These are phyloP conservation scores for Fraxinus cuspidata DNA, from an alignment of 257 asterid genomes.

Conservation along the genomic window DNA sequence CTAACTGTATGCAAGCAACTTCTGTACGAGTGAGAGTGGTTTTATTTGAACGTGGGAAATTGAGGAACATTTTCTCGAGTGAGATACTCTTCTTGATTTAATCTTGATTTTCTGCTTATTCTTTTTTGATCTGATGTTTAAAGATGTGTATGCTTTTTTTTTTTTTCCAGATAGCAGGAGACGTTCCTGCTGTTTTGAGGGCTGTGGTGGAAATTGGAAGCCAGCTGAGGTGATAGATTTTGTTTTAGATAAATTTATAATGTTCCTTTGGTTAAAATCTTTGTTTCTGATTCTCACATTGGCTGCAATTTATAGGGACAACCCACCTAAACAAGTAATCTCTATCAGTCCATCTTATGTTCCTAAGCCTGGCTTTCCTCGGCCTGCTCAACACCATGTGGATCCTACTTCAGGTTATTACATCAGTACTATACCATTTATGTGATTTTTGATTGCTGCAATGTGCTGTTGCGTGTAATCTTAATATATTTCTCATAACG, in stretches of 20 bases:
- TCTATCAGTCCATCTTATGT: conserved; percentile 67
- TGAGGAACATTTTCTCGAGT: not conserved
- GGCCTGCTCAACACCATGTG: conserved; percentile 55
- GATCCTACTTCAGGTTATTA: conserved; percentile 80
- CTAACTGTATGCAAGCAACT: not conserved
- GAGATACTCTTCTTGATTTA: not conserved
- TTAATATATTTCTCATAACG: conserved; percentile 36
- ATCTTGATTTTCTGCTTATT: not conserved
- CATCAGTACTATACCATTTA: conserved; percentile 22
- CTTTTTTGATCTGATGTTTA: not conserved
- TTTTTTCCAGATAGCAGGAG: conserved; percentile 77
- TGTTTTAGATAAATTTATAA: conserved; percentile 16
- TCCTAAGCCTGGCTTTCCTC: conserved; percentile 47
- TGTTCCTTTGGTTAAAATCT: not conserved
- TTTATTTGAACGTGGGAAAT: not conserved
- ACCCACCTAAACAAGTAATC: conserved; percentile 90
- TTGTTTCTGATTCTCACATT: conserved; percentile 2
- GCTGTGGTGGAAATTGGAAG: conserved; percentile 91
- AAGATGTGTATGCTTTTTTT: not conserved
- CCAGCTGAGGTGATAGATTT: conserved; percentile 65
- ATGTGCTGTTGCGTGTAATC: conserved; percentile 34
- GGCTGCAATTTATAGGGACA: conserved; percentile 58
- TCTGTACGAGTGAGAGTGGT: not conserved
- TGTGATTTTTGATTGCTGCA: conserved; percentile 32
- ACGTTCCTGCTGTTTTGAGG: conserved; percentile 76